A percentile compares a stretch with the other conserved stretches of the same genome.
Conservation (phyloP, 768 basidiomycete genomes). For the Pleurotus djamor region DNA sequence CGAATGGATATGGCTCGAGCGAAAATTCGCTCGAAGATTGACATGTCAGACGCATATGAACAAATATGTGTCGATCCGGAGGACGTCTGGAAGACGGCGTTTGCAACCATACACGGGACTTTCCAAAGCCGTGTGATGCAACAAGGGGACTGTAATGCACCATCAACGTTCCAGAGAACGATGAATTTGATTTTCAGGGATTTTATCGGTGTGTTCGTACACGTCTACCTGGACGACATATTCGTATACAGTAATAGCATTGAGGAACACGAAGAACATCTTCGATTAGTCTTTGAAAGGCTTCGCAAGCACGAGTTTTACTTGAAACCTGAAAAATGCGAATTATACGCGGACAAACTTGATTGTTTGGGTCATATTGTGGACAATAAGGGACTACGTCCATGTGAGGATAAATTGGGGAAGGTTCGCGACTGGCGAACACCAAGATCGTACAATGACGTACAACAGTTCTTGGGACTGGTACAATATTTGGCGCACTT, state of each 20-base stretch:
- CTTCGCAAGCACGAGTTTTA: slow-evolving; percentile 25
- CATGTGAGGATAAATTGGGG: slow-evolving; percentile 31
- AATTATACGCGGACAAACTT: slow-evolving; percentile 25
- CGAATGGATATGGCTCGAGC: slow-evolving; percentile 25
- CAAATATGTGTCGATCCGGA: slow-evolving; percentile 29
- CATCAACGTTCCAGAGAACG: slow-evolving; percentile 40
- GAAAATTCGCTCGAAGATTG: slow-evolving; percentile 32
- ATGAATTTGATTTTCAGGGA: slow-evolving; percentile 40
- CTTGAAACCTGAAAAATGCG: slow-evolving; percentile 28
- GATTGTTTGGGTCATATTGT: slow-evolving; percentile 39
- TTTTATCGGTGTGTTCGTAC: slow-evolving; percentile 31
- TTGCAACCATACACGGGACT: slow-evolving; percentile 33
- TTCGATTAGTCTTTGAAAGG: slow-evolving; percentile 24
- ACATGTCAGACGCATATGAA: slow-evolving; percentile 39
- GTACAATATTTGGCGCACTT: slow-evolving; percentile 34
- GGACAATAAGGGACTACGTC: slow-evolving; percentile 32
- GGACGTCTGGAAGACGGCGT: slow-evolving; percentile 27
- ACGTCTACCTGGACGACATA: slow-evolving; percentile 44
- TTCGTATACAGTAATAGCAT: slow-evolving; percentile 32
- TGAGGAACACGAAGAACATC: slow-evolving; percentile 33
- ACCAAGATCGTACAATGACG: slow-evolving; percentile 27
- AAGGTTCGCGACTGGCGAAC: slow-evolving; percentile 28
- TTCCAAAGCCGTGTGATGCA: slow-evolving; percentile 38
- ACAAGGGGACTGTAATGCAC: slow-evolving; percentile 43
- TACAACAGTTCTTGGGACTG: slow-evolving; percentile 36